Base-by-base conservation (phyloP, 768 basidiomycete genomes). In the Lactifluus echinatus region DNA sequence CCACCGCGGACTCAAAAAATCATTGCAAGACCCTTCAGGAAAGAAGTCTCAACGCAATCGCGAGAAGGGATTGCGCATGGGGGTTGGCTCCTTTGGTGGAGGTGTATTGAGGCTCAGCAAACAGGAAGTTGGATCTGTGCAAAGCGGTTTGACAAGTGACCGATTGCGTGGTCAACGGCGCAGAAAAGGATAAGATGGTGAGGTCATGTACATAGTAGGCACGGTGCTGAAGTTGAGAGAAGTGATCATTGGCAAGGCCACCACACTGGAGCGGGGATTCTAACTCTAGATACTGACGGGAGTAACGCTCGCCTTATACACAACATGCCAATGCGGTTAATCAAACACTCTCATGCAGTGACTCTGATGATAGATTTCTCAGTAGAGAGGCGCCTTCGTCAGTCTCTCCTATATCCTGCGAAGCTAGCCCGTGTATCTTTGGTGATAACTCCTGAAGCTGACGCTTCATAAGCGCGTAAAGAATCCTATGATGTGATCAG, bases 1-100 rank as follows among this genome's bases (percentile, higher is more conserved):
- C 67, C 89, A 93, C 63, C 89, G 87, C 37, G 74, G 77, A 4
- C 72, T 92, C 53, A 93, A 90, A 68, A 81, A 78, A 57, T 61
- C 85, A 7, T 89, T 83, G 64, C 79, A 79, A 34, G 66, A 72
- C 5, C 67, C 68, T n/a, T 45, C 63, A 12, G 62, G 64, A 34
- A 61, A 61, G 19, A 60, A 56, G 7, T 70, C 65, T 43, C 74
- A 71, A 61, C 61, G 58, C 26, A 84, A 77, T 59, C 74, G 88
- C 59, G 74, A 79, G 43, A 76, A 80, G 63, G 91, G 90, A 11
- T 69, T 93, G 40, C 74, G 75, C 58, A 84, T 90, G 84, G 89
- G 90, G 7, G 78, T 93, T 21, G 90, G 90, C 7, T 85, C 76
- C 57, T 92, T 87, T 68, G 77, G 73, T 53, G 79, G 79, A 33